Evolutionary conservation across 2,329 filamentous ascomycete genomes (phyloP), one percentile per base, ranked within the genome.

Genomic region (Magnaporthiopsis poae): DNA sequence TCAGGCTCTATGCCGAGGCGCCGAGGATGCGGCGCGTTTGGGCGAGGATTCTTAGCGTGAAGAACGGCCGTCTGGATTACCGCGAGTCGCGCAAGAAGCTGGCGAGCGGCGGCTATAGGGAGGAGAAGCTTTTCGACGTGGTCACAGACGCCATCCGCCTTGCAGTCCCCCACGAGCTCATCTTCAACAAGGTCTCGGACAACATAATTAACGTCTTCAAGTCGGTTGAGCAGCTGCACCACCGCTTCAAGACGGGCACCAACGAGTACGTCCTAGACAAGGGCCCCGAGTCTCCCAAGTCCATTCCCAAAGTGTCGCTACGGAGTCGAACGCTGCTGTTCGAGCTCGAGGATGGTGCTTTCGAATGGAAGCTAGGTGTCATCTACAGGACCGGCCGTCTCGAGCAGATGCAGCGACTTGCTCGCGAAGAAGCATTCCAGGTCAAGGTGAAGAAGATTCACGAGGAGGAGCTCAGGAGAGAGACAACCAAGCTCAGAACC

Each of bases 291-390:
- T 88, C 84, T 0, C 92, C 96, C 0, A 98, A 96, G 75, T 81
- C 86, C 62, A 88, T 99, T 0, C 95, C 95, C 1, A 94, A 91
- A 73, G 81, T 99, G 29, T 94, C 92, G 0, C 71, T 99, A 12
- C 87, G 92, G 65, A 90, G 89, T 66, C 90, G 90, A 71, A 90
- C 90, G 5, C 82, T 99, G 31, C 79, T 96, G 2, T 94, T 99
- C 68, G 94, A 98, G 73, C 82, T 99, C 52, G 95, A 99, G 77
- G 95, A 99, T 75, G 94, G 95, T 64, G 89, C 91, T 0, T 99
- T 99, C 73, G 95, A 99, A 75, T 99, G 93, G 91, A 98, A 97
- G 75, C 81, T 99, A 12, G 92, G 93, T 21, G 88, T 92, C 73
- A 99, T 99, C 65, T 99, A 98, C 75, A 88, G 94, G 39, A 87